phyloP scores from a whole-genome alignment of 225 moss, liverwort and hornwort species.

The Physcomitrium patens region DNA sequence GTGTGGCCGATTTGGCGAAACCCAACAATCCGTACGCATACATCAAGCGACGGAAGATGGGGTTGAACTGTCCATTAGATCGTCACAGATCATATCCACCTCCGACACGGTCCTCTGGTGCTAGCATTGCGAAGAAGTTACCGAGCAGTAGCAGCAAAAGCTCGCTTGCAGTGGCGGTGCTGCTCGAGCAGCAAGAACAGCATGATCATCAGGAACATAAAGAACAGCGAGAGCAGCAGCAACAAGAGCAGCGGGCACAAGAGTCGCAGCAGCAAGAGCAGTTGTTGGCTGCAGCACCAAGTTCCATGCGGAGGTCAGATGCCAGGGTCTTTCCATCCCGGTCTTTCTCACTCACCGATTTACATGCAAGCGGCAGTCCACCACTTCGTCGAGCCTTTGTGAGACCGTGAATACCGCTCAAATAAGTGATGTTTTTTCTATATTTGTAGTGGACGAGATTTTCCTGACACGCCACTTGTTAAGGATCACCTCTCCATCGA shows the following conservation, averaged over 20 bases:
- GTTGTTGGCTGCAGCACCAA: background rate
- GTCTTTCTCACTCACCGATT: slow-evolving; percentile 64
- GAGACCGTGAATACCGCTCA: slow-evolving; percentile 16
- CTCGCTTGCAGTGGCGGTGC: slow-evolving; percentile 69
- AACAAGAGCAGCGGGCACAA: too few relatives aligned
- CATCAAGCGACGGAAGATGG: slow-evolving; percentile 62
- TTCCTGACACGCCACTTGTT: slow-evolving; percentile 12
- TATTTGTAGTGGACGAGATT: slow-evolving; percentile 20
- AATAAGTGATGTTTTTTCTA: background rate
- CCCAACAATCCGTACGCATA: slow-evolving; percentile 75
- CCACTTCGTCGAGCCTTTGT: slow-evolving; percentile 33
- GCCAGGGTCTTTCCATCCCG: slow-evolving; percentile 41
- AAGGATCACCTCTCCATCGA: slow-evolving; percentile 15
- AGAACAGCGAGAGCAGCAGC: slow-evolving; percentile 31
- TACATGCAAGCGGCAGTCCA: slow-evolving; percentile 39
- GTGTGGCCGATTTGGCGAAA: slow-evolving; percentile 73
- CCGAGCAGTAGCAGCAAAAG: slow-evolving; percentile 65
- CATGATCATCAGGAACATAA: slow-evolving; percentile 31
- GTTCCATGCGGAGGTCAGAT: slow-evolving; percentile 7
- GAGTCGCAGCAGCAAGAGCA: slow-evolving; percentile 14
- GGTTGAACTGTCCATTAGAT: slow-evolving; percentile 56
- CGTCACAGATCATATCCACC: slow-evolving; percentile 77
- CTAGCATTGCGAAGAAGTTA: slow-evolving; percentile 72
- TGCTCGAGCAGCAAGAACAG: slow-evolving; percentile 45
- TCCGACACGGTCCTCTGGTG: slow-evolving; percentile 57